Evolutionary conservation across 1,284 basidiomycete genomes (phyloP), one percentile per base, ranked within the genome.

Genomic region (Rhizoctonia solani): DNA sequence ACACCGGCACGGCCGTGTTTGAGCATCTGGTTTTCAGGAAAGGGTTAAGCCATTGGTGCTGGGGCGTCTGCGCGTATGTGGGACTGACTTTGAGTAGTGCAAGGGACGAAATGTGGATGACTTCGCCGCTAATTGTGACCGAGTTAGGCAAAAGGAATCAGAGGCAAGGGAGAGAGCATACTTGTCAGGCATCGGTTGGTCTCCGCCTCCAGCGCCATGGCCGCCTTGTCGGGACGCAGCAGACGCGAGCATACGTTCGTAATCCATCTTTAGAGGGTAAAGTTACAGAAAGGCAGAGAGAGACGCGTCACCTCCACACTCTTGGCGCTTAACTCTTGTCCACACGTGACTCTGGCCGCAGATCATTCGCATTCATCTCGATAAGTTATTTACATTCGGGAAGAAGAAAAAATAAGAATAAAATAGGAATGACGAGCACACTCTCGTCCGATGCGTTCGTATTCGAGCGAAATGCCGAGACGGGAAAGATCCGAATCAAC

Each of bases 1-100:
- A 99, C 97, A 73, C 97, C 97, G 30, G 97, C 96, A 65, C 97
- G 88, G 19, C 97, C 97, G 76, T 99, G 97, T 80, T 99, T 99
- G 72, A 99, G 83, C 97, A 99, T 99, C 94, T 98, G n/a, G n/a
- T n/a, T n/a, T n/a, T n/a, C n/a, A n/a, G 72, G 29, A 46, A 30
- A 42, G 5, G 21, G 44, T 47, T 32, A 29, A 52, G 13, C 19
- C 46, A 25, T 39, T 14, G 30, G 11, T 68, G 44, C 58, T n/a
- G 52, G 11, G 4, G 25, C n/a, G 47, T 25, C 21, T 54, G 52
- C 21, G 25, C 32, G n/a, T 23, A 23, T 16, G 29, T 44, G 34
- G 61, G 66, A 71, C 79, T 53, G 50, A 92, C 94, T 86, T 98
- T 98, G 66, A 98, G 81, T 14, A 98, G 81, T 19, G 95, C 95